phyloP scores from a whole-genome alignment of 306 rosid genomes.

The Malus domestica region ASM211411v1 NC_041796.1:18713501-18714000 shows the following conservation, averaged over 20 bases:
- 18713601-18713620: not conserved
- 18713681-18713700: not conserved
- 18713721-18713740: conserved; percentile 49
- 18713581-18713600: too few relatives aligned
- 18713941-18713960: conserved; percentile 52
- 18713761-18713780: conserved; percentile 51
- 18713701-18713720: conserved; percentile 44
- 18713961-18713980: conserved; percentile 1
- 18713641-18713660: not conserved
- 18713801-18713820: conserved; percentile 32
- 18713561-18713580: not conserved
- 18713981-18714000: too few relatives aligned
- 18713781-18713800: conserved; percentile 38
- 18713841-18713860: conserved; percentile 9
- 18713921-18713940: conserved; percentile 49
- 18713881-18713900: conserved; percentile 21
- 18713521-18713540: not conserved
- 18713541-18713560: not conserved
- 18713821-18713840: conserved; percentile 21
- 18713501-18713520: not conserved
- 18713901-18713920: conserved; percentile 39
- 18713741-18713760: conserved; percentile 51
- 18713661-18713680: not conserved
- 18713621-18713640: not conserved
- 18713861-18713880: conserved; percentile 33